Conservation (phyloP, 352 stramenopile genomes). For the Pythium phragmitis region DNA sequence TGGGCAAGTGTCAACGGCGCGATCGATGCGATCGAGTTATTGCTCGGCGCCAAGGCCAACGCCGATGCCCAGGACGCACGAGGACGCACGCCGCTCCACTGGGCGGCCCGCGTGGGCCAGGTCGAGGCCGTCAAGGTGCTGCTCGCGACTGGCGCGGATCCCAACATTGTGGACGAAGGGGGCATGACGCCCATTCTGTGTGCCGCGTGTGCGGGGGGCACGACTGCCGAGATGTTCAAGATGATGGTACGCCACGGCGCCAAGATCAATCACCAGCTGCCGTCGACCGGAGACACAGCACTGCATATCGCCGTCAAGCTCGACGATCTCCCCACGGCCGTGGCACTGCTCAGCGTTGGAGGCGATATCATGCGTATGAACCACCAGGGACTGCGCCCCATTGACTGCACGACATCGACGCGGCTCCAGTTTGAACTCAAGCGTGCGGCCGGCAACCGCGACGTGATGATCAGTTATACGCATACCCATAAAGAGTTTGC, state of each 20-base stretch:
- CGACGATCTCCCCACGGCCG: conserved; percentile 70
- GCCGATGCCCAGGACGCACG: conserved; percentile 67
- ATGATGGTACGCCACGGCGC: conserved; percentile 53
- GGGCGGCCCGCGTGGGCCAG: conserved; percentile 74
- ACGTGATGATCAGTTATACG: conserved; percentile 80
- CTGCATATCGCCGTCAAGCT: conserved; percentile 80
- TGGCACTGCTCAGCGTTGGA: conserved; percentile 67
- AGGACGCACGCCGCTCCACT: conserved; percentile 70
- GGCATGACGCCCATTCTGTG: conserved; percentile 81
- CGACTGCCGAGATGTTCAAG: conserved; percentile 71
- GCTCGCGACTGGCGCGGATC: conserved; percentile 51
- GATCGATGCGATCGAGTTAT: conserved; percentile 50
- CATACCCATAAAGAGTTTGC: conserved; percentile 66
- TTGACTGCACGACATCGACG: conserved; percentile 68
- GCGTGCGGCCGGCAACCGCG: conserved; percentile 56
- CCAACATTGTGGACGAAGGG: conserved; percentile 68
- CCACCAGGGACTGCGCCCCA: conserved; percentile 48
- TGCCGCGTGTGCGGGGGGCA: conserved; percentile 66
- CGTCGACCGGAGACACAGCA: conserved; percentile 64
- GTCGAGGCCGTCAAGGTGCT: conserved; percentile 63
- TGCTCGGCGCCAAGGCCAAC: conserved; percentile 59
- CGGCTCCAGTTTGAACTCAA: conserved; percentile 72
- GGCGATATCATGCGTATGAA: conserved; percentile 82
- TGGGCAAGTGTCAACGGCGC: conserved; percentile 77
- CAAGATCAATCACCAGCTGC: conserved; percentile 76